Evolutionary conservation across 139 green algal genomes (phyloP), one percentile per base, ranked within the genome.

Genomic region (Ettlia oleoabundans): DNA sequence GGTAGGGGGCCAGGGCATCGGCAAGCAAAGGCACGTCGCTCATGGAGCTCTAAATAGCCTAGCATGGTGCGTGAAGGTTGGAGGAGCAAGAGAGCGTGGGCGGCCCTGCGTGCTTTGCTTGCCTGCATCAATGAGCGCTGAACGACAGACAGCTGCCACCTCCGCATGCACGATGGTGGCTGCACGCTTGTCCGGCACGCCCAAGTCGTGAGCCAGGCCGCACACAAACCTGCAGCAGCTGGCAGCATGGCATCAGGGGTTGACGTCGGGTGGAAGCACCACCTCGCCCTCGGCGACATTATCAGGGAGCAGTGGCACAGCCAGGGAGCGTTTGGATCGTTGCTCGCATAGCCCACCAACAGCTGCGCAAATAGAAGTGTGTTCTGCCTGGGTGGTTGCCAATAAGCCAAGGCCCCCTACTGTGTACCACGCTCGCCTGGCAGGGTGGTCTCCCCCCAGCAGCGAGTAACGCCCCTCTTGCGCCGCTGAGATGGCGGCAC

Each of bases 141-240:
- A 58, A 13, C 86, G 75, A 55, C 66, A 61, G 21, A 38, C 24
- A 4, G 82, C 83, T 8, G 88, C 83, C 66, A 91, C 76, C 43
- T 76, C 79, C 10, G 37, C 79, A 51, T 86, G 76, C 28, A 76
- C 71, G 64, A 91, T 89, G 24, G 35, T 63, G 9, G 74, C 84
- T 18, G 85, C 81, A 26, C 78, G 52, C 28, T 65, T 38, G 53
- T 86, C 78, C 3, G 86, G 86, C 24, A 90, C 72, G 4, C 71
- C 76, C 32, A 90, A 30, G 64, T 86, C 86, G 40, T 71, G 47
- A 8, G 84, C 84, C 69, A 90, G 74, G 15, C 84, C 83, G 37
- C 64, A 76, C 10, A 90, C 67, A 77, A 90, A 90, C 32, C 42
- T 42, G 26, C 33, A 33, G 32, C 38, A 9, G n/a, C n/a, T n/a